Evolutionary conservation across 306 rosid genomes (phyloP).

Genomic region (Chamaecrista fasciculata): DNA sequence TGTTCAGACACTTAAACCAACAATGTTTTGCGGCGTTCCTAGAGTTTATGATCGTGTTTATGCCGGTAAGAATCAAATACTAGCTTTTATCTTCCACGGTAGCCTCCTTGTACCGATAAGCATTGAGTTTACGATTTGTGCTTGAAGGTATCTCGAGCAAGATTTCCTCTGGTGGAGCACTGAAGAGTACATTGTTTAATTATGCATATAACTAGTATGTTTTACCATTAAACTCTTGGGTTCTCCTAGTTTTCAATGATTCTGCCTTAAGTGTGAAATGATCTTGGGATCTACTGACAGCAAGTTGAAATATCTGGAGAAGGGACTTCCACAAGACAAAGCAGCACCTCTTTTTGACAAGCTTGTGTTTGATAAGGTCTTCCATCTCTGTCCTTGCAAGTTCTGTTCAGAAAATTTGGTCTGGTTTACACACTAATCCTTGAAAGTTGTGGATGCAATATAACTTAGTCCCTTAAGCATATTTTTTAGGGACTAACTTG

Average conservation of each 20-base stretch:
- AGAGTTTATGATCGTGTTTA: slow-evolving; percentile 83
- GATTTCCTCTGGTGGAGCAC: slow-evolving; percentile 71
- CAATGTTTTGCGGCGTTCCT: slow-evolving; percentile 86
- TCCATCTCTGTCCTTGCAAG: slow-evolving; percentile 20
- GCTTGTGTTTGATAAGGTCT: slow-evolving; percentile 83
- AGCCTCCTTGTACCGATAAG: not conserved
- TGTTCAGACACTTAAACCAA: slow-evolving; percentile 71
- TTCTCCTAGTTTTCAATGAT: slow-evolving; percentile 5
- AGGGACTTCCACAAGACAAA: slow-evolving; percentile 73
- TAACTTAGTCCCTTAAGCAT: too few species aligned
- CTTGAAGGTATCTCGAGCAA: slow-evolving; percentile 57
- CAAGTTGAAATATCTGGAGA: slow-evolving; percentile 80
- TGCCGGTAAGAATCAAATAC: slow-evolving; percentile 40
- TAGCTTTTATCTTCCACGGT: not conserved
- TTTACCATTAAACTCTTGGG: not conserved
- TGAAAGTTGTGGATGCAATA: too few species aligned
- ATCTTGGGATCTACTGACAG: slow-evolving; percentile 46
- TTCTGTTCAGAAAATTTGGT: slow-evolving; percentile 7
- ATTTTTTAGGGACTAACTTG: too few species aligned
- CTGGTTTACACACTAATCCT: too few species aligned
- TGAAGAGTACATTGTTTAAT: slow-evolving; percentile 61
- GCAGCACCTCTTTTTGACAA: slow-evolving; percentile 83
- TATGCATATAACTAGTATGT: slow-evolving; percentile 85
- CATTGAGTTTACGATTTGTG: slow-evolving; percentile 2
- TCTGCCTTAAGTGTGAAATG: slow-evolving; percentile 27